Percentiles rank a stretch among this genome's conserved stretches.
These are phyloP conservation scores for Phytophthora pisi DNA, from an alignment of 352 stramenopile genomes.

Conservation along the genomic window DNA sequence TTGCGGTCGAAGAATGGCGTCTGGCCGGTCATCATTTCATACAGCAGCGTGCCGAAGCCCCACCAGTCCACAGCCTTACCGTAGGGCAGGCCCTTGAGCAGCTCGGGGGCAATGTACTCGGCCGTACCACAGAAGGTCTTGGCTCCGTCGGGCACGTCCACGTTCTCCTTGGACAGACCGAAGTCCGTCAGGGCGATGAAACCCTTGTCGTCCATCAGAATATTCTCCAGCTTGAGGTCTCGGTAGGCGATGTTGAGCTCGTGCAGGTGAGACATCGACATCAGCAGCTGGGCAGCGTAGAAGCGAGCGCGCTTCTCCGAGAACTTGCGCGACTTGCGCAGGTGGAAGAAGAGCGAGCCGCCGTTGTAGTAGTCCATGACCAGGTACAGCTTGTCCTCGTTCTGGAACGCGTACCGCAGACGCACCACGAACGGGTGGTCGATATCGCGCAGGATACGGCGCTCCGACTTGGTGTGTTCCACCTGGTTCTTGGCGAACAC, in stretches of 20 bases:
- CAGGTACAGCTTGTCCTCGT: constrained; percentile 92
- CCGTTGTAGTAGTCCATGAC: constrained; percentile 95
- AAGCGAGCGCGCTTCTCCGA: constrained; percentile 89
- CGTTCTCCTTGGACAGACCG: constrained; percentile 92
- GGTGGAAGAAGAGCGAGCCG: constrained; percentile 92
- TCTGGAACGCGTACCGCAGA: constrained; percentile 94
- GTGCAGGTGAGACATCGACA: constrained; percentile 93
- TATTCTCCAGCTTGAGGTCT: constrained; percentile 96
- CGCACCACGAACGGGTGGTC: constrained; percentile 94
- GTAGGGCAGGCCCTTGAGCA: constrained; percentile 91
- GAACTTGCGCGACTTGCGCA: constrained; percentile 91
- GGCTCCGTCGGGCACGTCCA: constrained; percentile 85
- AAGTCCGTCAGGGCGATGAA: constrained; percentile 95
- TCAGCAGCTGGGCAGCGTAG: constrained; percentile 91
- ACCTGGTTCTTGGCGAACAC: constrained; percentile 94
- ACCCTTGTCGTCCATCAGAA: constrained; percentile 94
- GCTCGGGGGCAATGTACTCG: constrained; percentile 93
- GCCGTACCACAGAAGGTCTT: constrained; percentile 94
- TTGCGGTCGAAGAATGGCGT: constrained; percentile 96
- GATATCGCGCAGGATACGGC: constrained; percentile 90
- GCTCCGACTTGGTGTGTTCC: constrained; percentile 93
- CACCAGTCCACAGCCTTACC: constrained; percentile 94
- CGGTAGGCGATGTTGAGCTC: constrained; percentile 94
- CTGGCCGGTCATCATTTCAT: constrained; percentile 95
- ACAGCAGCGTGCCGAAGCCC: constrained; percentile 93